Conservation (phyloP, 2,329 filamentous ascomycete species). For the Neopestalotiopsis clavispora region DNA sequence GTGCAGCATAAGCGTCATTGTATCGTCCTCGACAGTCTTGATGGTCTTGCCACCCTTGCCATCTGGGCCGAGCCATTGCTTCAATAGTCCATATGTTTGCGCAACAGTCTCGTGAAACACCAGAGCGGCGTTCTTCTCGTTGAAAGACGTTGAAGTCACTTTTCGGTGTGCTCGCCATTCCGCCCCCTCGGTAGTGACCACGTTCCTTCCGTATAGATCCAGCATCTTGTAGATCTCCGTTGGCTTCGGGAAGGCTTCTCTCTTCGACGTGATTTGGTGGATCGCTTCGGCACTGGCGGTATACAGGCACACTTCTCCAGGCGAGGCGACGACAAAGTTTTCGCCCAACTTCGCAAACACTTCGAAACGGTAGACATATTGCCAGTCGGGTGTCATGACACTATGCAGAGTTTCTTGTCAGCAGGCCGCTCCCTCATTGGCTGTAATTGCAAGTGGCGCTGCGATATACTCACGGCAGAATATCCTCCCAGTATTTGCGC, state of each 20-base stretch:
- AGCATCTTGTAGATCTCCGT: slow-evolving; percentile 62
- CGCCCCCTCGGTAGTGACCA: slow-evolving; percentile 71
- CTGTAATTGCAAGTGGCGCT: background rate
- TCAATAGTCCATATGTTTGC: slow-evolving; percentile 68
- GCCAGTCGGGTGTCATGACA: slow-evolving; percentile 62
- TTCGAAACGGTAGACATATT: slow-evolving; percentile 59
- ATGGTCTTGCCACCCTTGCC: slow-evolving; percentile 53
- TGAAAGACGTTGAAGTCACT: slow-evolving; percentile 73
- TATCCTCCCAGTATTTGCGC: slow-evolving; percentile 56
- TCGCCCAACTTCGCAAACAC: slow-evolving; percentile 66
- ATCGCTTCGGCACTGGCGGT: slow-evolving; percentile 70
- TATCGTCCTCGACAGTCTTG: slow-evolving; percentile 62
- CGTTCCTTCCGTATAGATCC: slow-evolving; percentile 72
- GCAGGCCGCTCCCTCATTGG: background rate
- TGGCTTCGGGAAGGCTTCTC: slow-evolving; percentile 75
- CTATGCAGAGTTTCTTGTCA: slow-evolving; percentile 39
- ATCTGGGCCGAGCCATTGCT: slow-evolving; percentile 56
- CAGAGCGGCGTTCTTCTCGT: slow-evolving; percentile 74
- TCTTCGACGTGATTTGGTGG: slow-evolving; percentile 66
- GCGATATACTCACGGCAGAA: slow-evolving; percentile 59
- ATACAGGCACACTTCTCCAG: slow-evolving; percentile 56
- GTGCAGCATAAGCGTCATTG: slow-evolving; percentile 65
- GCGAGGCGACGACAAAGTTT: slow-evolving; percentile 67
- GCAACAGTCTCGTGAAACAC: slow-evolving; percentile 67
- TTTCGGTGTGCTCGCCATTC: slow-evolving; percentile 77